A percentile compares a stretch with the other conserved stretches of the same genome.
phyloP scores from a whole-genome alignment of 192 early-diverging fungal genomes.

The Geranomyces variabilis region DNA sequence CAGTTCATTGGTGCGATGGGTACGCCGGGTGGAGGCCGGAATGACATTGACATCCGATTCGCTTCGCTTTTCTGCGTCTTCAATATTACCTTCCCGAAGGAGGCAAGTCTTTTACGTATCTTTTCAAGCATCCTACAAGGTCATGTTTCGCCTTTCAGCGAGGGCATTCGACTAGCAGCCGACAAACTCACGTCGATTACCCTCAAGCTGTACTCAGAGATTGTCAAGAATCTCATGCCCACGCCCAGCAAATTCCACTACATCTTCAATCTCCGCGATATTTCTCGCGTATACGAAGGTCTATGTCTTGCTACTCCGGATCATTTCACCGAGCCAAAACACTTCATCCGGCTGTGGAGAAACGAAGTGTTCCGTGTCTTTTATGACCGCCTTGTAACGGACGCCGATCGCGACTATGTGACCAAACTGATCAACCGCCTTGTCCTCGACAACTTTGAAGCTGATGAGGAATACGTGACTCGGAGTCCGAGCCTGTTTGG shows the following conservation, averaged over 20 bases:
- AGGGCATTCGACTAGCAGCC: conserved; percentile 42
- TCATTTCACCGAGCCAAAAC: conserved; percentile 53
- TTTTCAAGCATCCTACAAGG: conserved; percentile 62
- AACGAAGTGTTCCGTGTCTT: conserved; percentile 63
- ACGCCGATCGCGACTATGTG: conserved; percentile 56
- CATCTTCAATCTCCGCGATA: conserved; percentile 68
- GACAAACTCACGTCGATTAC: conserved; percentile 53
- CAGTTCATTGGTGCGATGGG: conserved; percentile 65
- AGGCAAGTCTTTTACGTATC: conserved; percentile 51
- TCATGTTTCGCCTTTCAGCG: conserved; percentile 52
- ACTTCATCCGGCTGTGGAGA: conserved; percentile 61
- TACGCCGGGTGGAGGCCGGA: conserved; percentile 66
- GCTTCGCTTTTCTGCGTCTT: conserved; percentile 61
- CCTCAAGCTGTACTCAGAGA: conserved; percentile 56
- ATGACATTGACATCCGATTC: conserved; percentile 64
- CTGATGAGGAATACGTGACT: conserved; percentile 57
- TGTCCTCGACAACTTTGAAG: conserved; percentile 62
- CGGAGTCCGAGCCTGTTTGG: conserved; percentile 61
- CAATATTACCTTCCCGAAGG: conserved; percentile 67
- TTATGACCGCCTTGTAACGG: conserved; percentile 60
- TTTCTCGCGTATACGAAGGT: conserved; percentile 64
- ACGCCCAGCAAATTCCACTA: conserved; percentile 69
- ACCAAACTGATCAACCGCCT: conserved; percentile 60
- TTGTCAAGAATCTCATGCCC: conserved; percentile 59
- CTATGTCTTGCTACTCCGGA: conserved; percentile 56